phyloP scores from a whole-genome alignment of 2,329 filamentous ascomycete genomes.

The Fusarium kyushuense region DNA sequence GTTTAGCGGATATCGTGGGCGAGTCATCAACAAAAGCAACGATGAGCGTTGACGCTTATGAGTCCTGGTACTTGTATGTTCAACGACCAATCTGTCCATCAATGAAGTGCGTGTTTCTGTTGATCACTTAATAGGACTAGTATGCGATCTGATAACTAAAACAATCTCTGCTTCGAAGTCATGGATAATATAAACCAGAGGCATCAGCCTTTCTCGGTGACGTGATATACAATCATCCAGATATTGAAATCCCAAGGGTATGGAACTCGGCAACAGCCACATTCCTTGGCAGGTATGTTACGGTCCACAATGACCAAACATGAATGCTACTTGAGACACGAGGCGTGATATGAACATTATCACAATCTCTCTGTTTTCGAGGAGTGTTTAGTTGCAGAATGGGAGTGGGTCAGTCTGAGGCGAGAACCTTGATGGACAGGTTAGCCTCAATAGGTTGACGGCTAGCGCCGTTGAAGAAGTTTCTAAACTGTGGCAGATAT shows the following conservation, averaged over 20 bases:
- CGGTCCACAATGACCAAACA: constrained; percentile 13
- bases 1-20: not conserved
- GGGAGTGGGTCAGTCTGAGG: constrained; percentile 47
- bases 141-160: constrained; percentile 9
- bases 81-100: not conserved
- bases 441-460: constrained; percentile 19
- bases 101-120: not conserved
- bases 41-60: not conserved
- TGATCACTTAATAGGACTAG: not conserved
- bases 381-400: constrained; percentile 7
- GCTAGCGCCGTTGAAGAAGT: constrained; percentile 16
- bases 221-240: not conserved
- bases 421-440: constrained; percentile 49
- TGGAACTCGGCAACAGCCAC: constrained; percentile 39
- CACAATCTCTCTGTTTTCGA: not conserved
- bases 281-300: constrained; percentile 29
- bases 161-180: not conserved
- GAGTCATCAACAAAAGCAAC: not conserved
- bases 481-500: constrained; percentile 30
- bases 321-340: constrained; percentile 5
- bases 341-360: not conserved
- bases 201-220: not conserved
- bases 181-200: not conserved
- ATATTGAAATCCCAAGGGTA: constrained; percentile 21
- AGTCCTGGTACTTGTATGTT: not conserved